Evolutionary conservation across 352 stramenopile species (phyloP).

Genomic region (Globisporangium perplexum): DNA sequence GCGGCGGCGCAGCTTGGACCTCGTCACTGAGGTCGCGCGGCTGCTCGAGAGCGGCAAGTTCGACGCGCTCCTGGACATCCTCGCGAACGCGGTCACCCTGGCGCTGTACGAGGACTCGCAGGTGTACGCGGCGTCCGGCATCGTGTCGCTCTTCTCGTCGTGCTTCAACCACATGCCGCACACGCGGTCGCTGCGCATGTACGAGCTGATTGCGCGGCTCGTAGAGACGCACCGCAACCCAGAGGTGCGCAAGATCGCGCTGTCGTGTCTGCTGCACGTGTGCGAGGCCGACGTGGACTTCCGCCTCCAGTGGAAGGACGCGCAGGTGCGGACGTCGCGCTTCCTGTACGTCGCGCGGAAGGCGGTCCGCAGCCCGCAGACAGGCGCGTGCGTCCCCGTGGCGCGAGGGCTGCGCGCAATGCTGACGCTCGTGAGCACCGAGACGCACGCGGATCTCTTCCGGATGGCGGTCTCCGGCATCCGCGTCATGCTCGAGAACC

Average conservation of each 20-base stretch:
- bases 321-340: slow-evolving; percentile 58
- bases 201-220: slow-evolving; percentile 63
- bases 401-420: slow-evolving; percentile 52
- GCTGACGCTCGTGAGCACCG: slow-evolving; percentile 70
- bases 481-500: slow-evolving; percentile 74
- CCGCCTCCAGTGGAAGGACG: slow-evolving; percentile 63
- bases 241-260: slow-evolving; percentile 49
- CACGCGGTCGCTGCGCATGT: slow-evolving; percentile 64
- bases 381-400: slow-evolving; percentile 51
- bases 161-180: slow-evolving; percentile 78
- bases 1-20: slow-evolving; percentile 44
- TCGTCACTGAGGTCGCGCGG: slow-evolving; percentile 64
- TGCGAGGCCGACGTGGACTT: slow-evolving; percentile 61
- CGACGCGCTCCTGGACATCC: slow-evolving; percentile 68
- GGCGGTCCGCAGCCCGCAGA: slow-evolving; percentile 33
- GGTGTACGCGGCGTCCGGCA: slow-evolving; percentile 40
- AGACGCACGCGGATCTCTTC: slow-evolving; percentile 61
- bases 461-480: slow-evolving; percentile 72
- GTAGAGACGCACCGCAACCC: slow-evolving; percentile 64
- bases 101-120: slow-evolving; percentile 70
- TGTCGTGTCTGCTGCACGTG: slow-evolving; percentile 64
- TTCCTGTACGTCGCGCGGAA: slow-evolving; percentile 55
- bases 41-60: slow-evolving; percentile 81
- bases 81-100: slow-evolving; percentile 59
- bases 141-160: slow-evolving; percentile 72